A percentile compares a stretch with the other conserved stretches of the same genome.
phyloP scores from a whole-genome alignment of 352 stramenopile species.

The Thalassiosira exigua region DNA sequence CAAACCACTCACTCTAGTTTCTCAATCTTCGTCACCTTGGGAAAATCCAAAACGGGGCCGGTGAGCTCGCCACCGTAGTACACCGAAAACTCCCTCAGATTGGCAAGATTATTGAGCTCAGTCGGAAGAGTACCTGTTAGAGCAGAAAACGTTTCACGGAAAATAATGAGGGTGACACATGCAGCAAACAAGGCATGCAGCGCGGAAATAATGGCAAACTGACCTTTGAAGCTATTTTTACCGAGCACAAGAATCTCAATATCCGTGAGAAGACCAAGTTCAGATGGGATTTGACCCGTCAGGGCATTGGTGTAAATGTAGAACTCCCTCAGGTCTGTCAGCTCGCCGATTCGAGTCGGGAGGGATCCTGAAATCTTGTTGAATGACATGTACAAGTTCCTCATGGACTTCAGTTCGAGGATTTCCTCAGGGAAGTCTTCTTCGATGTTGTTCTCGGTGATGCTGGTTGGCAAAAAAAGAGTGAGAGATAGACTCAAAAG shows the following conservation, averaged over 20 bases:
- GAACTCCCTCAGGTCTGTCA: slow-evolving; percentile 69
- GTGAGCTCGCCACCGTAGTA: slow-evolving; percentile 43
- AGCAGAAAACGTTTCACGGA: slow-evolving; percentile 2
- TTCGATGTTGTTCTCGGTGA: slow-evolving; percentile 61
- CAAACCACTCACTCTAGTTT: slow-evolving; percentile 50
- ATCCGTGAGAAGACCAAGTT: slow-evolving; percentile 67
- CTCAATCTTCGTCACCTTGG: slow-evolving; percentile 48
- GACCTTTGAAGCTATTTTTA: slow-evolving; percentile 56
- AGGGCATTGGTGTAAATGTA: slow-evolving; percentile 69
- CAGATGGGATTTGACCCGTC: slow-evolving; percentile 65
- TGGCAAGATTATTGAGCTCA: slow-evolving; percentile 57
- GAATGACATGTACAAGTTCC: slow-evolving; percentile 60
- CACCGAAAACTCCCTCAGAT: slow-evolving; percentile 63
- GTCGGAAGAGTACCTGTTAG: slow-evolving; percentile 46
- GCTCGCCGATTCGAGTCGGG: slow-evolving; percentile 63
- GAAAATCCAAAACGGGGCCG: slow-evolving; percentile 49
- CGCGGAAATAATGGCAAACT: slow-evolving; percentile 3
- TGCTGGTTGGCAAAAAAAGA: slow-evolving; percentile 14
- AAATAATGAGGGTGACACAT: neutral
- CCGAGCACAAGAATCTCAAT: slow-evolving; percentile 58
- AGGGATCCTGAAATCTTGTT: slow-evolving; percentile 57
- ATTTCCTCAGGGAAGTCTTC: slow-evolving; percentile 74
- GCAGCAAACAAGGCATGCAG: neutral
- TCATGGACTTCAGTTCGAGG: slow-evolving; percentile 60
- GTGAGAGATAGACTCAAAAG: neutral